These are phyloP conservation scores for Lavandula angustifolia DNA, from an alignment of 257 asterid species.

Conservation along the genomic window DNA sequence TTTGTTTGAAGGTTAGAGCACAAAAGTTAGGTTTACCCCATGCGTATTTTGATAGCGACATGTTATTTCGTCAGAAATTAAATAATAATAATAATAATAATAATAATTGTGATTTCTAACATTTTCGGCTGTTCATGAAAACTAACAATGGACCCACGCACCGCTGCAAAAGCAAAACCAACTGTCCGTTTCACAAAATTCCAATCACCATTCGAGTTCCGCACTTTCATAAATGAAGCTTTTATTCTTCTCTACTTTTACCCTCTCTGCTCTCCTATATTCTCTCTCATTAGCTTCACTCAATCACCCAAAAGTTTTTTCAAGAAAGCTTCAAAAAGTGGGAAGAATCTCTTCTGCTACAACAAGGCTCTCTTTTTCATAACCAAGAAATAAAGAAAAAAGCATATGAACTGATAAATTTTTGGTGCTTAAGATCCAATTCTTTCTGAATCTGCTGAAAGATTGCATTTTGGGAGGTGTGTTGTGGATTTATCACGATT, in stretches of 20 bases:
- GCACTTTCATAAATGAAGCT: constrained; percentile 15
- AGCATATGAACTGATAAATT: neutral
- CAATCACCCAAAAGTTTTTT: constrained; percentile 24
- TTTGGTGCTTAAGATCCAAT: constrained; percentile 8
- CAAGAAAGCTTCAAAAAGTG: neutral
- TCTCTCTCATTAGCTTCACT: constrained; percentile 32
- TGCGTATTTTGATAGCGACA: too few species aligned
- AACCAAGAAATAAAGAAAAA: too few species aligned
- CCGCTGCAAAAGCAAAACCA: constrained; percentile 16
- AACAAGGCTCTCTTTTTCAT: too few species aligned
- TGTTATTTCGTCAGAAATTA: too few species aligned
- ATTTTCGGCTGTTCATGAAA: too few species aligned
- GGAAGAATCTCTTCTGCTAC: constrained; percentile 11
- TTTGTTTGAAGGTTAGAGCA: too few species aligned
- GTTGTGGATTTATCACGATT: constrained; percentile 39
- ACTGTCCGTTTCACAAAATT: neutral
- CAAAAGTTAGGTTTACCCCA: too few species aligned
- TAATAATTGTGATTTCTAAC: too few species aligned
- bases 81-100: too few species aligned
- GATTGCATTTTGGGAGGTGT: constrained; percentile 24
- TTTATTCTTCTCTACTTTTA: constrained; percentile 20
- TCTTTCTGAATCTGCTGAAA: too few species aligned
- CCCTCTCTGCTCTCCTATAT: neutral
- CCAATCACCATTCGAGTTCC: constrained; percentile 27
- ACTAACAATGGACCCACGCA: neutral